These are phyloP conservation scores for Phaeolepiota aurea DNA, from an alignment of 768 basidiomycete genomes.

Conservation along the genomic window DNA sequence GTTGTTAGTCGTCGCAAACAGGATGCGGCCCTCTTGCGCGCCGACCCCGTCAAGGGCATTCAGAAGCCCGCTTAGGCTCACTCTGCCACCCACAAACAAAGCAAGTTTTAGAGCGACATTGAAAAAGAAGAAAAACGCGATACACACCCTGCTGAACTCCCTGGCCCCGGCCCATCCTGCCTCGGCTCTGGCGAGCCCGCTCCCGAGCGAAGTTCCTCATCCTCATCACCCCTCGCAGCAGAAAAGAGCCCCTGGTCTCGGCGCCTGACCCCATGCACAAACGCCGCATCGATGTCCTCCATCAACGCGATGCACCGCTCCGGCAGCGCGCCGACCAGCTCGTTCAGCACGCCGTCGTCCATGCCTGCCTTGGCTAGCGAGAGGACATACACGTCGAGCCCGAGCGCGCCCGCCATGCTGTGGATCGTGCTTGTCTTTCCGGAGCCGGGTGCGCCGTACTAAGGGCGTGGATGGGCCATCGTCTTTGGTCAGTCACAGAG, in stretches of 20 bases:
- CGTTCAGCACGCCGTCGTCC: slow-evolving; percentile 51
- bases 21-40: slow-evolving; percentile 75
- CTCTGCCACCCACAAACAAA: slow-evolving; percentile 17
- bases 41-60: slow-evolving; percentile 76
- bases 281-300: slow-evolving; percentile 82
- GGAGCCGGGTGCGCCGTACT: slow-evolving; percentile 70
- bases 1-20: slow-evolving; percentile 76
- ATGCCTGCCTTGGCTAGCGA: slow-evolving; percentile 55
- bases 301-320: slow-evolving; percentile 65
- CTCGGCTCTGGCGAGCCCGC: too few species aligned
- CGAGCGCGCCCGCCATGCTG: slow-evolving; percentile 69
- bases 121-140: background rate
- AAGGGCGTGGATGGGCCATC: too few species aligned
- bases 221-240: too few species aligned
- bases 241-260: slow-evolving; percentile 12
- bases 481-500: too few species aligned
- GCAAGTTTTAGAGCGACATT: background rate
- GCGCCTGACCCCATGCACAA: slow-evolving; percentile 38
- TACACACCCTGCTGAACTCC: too few species aligned
- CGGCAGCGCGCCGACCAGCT: slow-evolving; percentile 57
- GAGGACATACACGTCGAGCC: slow-evolving; percentile 65
- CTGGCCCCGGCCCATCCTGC: too few species aligned
- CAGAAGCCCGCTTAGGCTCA: slow-evolving; percentile 67
- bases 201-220: too few species aligned
- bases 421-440: slow-evolving; percentile 79